Base-by-base conservation (phyloP, 768 basidiomycete genomes). In the Phylloporus arenicola region DNA sequence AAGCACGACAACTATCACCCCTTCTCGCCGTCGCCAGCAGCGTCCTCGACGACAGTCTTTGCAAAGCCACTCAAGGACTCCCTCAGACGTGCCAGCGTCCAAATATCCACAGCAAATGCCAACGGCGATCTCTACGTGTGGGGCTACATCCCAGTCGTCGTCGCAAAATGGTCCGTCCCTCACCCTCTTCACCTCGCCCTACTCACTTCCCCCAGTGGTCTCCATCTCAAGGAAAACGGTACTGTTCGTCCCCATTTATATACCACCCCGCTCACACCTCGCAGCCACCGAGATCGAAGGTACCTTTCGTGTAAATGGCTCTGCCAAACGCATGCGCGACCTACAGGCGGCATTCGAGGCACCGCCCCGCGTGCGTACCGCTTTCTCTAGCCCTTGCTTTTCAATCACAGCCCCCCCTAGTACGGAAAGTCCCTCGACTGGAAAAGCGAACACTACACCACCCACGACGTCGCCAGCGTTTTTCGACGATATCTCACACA, bases 401-500 rank as follows among this genome's bases (percentile, higher is more conserved):
- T 54, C 48, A 40, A 49, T 50, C 54, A 57, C 52, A 33, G 34
- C 51, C 38, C 22, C 24, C 20, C 14, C 47, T 61, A 95, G 93
- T 99, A 91, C 59, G 95, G 95, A 52, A 97, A 96, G 70, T 80
- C 83, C 47, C 73, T 99, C 37, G 88, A 96, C 58, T 97, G 95
- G 93, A 85, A 83, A 62, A 73, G 80, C 52, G 84, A 88, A 60
- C 74, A 78, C 17, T 97, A 86, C 66, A 95, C 87, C n/a, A 81
- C 92, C 13, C 95, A 99, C 65, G 95, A 99, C 65, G 92, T 96
- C 45, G 95, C 95, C 17, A 96, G 90, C 59, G 92, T 99, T 48
- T 92, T 98, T 63, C 80, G 95, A 52, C 74, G 95, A 72, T 99
- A 92, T 69, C 81, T 99, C 44, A 98, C 94, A 1, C 88, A 89